A percentile compares a stretch with the other conserved stretches of the same genome.
Conservation (phyloP, 805 yeast genomes). For the Candida quercuum region DNA sequence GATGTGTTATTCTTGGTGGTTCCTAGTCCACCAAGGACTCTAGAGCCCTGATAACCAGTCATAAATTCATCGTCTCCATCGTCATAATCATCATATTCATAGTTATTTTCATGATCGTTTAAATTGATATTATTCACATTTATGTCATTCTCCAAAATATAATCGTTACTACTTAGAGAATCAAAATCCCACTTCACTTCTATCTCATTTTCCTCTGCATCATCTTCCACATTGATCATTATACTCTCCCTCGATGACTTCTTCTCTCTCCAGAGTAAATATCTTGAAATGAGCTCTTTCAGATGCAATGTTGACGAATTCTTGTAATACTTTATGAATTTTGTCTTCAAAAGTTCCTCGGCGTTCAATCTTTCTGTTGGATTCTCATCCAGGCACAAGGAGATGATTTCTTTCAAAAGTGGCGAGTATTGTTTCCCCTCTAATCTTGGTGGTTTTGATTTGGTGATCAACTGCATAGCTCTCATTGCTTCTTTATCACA, state of each 20-base stretch:
- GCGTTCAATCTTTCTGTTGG: slow-evolving; percentile 87
- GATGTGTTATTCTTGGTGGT: slow-evolving; percentile 16
- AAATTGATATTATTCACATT: slow-evolving; percentile 32
- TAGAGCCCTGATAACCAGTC: slow-evolving; percentile 20
- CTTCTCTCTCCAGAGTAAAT: slow-evolving; percentile 71
- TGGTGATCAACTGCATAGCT: slow-evolving; percentile 91
- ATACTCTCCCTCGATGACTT: slow-evolving; percentile 50
- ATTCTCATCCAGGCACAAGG: slow-evolving; percentile 88
- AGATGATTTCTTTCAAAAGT: slow-evolving; percentile 78
- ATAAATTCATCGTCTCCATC: slow-evolving; percentile 25
- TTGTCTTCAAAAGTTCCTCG: slow-evolving; percentile 73
- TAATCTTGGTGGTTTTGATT: slow-evolving; percentile 88
- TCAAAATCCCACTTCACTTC: slow-evolving; percentile 88
- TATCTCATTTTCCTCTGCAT: slow-evolving; percentile 32
- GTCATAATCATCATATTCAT: slow-evolving; percentile 19
- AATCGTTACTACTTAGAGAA: slow-evolving; percentile 68
- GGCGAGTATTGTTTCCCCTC: slow-evolving; percentile 85
- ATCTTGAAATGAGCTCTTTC: slow-evolving; percentile 70
- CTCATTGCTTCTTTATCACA: slow-evolving; percentile 91
- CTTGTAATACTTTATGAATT: slow-evolving; percentile 61
- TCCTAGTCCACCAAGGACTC: slow-evolving; percentile 18
- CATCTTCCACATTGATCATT: slow-evolving; percentile 34
- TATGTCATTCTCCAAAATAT: slow-evolving; percentile 66
- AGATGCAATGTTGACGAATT: slow-evolving; percentile 53
- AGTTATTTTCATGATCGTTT: slow-evolving; percentile 15